Evolutionary conservation across 257 asterid genomes (phyloP).

Genomic region (Anisodus tanguticus): DNA sequence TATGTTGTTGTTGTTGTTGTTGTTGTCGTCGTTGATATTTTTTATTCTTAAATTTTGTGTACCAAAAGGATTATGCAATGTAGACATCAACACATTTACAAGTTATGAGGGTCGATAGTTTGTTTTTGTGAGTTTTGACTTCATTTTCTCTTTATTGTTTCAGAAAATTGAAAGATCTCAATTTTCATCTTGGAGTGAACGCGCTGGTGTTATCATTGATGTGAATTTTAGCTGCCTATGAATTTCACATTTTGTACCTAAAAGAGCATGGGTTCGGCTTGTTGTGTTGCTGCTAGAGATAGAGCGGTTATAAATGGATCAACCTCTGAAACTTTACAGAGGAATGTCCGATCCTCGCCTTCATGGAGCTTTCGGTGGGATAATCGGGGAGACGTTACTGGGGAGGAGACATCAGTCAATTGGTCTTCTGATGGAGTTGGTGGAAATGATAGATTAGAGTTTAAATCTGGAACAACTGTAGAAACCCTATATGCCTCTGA

Average conservation of each 20-base stretch:
- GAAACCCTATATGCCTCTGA: slow-evolving; percentile 78
- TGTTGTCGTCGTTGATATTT: background rate
- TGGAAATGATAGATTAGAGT: slow-evolving; percentile 47
- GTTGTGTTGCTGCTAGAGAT: slow-evolving; percentile 92
- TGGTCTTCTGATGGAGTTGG: slow-evolving; percentile 60
- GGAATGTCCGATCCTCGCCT: slow-evolving; percentile 82
- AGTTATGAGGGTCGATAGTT: background rate
- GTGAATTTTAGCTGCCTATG: slow-evolving; percentile 33
- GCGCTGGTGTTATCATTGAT: slow-evolving; percentile 27
- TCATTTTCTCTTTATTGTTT: slow-evolving; percentile 7
- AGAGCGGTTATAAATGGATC: slow-evolving; percentile 66
- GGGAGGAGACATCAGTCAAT: slow-evolving; percentile 78
- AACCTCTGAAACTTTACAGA: slow-evolving; percentile 60
- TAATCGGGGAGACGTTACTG: slow-evolving; percentile 87
- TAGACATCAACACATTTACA: background rate
- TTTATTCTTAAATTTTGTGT: background rate
- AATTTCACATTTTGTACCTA: slow-evolving; percentile 37
- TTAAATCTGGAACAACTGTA: slow-evolving; percentile 63
- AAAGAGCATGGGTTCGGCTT: slow-evolving; percentile 91
- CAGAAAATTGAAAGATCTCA: background rate
- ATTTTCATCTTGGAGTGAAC: slow-evolving; percentile 26
- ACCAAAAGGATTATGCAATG: background rate
- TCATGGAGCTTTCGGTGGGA: slow-evolving; percentile 98
- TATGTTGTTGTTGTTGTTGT: no score
- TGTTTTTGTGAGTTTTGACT: slow-evolving; percentile 10